Evolutionary conservation across 768 basidiomycete genomes (phyloP), one percentile per base, ranked within the genome.

Genomic region (Suillus fuscotomentosus): DNA sequence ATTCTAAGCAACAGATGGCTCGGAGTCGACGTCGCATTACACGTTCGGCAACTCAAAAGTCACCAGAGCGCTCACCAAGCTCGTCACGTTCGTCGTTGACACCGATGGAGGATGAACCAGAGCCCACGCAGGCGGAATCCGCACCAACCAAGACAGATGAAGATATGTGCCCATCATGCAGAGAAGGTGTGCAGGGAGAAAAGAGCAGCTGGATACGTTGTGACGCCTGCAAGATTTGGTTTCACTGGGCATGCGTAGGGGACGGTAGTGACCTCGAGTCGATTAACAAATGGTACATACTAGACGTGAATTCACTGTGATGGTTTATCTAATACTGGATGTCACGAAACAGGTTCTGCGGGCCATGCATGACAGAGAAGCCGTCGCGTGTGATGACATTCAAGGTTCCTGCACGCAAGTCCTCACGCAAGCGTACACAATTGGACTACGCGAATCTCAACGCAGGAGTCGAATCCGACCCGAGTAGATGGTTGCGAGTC

Each of bases 141-240:
- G 22, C 38, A 56, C 68, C 66, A 66, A 63, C 41, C 10, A 57
- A 55, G 11, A 68, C 68, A 48, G 68, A 74, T 62, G 75, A 76
- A 64, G 79, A 77, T 51, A 66, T 27, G 36, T 88, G 87, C 70
- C 87, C 87, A 14, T 83, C 85, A 13, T 88, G 87, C 72, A 79
- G 80, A 56, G 73, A 74, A 73, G 72, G 31, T 72, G 71, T 60
- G 70, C 78, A 3, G 80, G 77, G 60, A 83, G 86, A 66, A 88
- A 89, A 73, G 90, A 92, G 67, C 5, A 86, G 80, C 70, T 95
- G 93, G 94, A 87, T 95, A 63, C 79, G 87, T 67, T 95, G 94
- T 73, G 92, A 94, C 70, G 83, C 83, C 24, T 93, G 91, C 80
- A 89, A 88, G 76, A 83, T 79, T 38, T 94, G 91, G 92, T 94